Evolutionary conservation across 768 basidiomycete genomes (phyloP), one percentile per base, ranked within the genome.

Genomic region (Amyloporia xantha): DNA sequence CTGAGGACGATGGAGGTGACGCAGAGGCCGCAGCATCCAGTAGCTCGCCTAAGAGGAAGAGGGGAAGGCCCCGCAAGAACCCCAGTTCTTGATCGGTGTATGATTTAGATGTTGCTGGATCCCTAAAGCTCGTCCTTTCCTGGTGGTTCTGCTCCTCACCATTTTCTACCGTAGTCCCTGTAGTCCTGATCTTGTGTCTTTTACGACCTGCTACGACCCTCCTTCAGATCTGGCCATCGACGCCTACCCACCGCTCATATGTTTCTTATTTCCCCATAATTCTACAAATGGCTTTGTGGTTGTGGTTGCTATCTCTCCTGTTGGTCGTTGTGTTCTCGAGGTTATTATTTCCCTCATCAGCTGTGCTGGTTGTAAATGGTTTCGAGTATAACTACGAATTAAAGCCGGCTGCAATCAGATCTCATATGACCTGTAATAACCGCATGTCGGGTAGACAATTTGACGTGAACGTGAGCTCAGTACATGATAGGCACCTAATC

Each of bases 21-120:
- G 52, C 47, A 3, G 53, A 51, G 19, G 36, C 49, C 27, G 35
- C 46, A 7, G 36, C 44, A 17, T n/a, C 25, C 11, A 35, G 19
- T n/a, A 49, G 47, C 43, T 30, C 50, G 24, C 55, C 58, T 13
- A 65, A 65, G 56, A 72, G 71, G 68, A 84, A 84, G 70, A 73
- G 83, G 55, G 83, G 82, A 26, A 74, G 82, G 55, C 82, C 83
- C 40, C 81, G 78, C 63, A 86, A 86, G 74, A 78, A 62, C 54
- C 60, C 61, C 57, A 30, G 20, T 15, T 41, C 40, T 40, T 49
- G 41, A 49, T 20, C 27, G 30, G 39, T 28, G 9, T 21, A 21
- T 35, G 33, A n/a, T n/a, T n/a, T 35, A 35, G 33, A 35, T 35
- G 33, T n/a, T 35, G 33, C n/a, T 35, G 9, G 33, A n/a, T 10